Conservation (phyloP, 495 filamentous ascomycete species). For the Hypomontagnella monticulosa region DNA sequence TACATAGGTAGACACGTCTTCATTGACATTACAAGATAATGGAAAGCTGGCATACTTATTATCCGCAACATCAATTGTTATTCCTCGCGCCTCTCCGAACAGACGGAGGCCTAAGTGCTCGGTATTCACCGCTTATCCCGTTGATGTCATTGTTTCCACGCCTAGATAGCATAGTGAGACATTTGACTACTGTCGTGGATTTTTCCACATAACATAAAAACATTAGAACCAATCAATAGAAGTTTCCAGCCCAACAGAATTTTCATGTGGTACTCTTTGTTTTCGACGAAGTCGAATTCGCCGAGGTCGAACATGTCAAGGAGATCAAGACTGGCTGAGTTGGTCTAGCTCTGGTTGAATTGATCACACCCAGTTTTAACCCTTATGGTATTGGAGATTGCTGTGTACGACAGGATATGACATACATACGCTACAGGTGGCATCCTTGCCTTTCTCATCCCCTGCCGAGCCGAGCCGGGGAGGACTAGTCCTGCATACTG, state of each 20-base stretch:
- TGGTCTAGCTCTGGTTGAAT: neutral
- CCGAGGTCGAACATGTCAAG: neutral
- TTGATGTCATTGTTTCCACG: conserved; percentile 7
- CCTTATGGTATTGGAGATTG: neutral
- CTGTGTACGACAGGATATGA: conserved; percentile 5
- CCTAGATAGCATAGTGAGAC: neutral
- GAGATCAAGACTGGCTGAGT: neutral
- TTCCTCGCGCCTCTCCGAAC: no score
- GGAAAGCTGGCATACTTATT: neutral
- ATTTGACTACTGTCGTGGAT: no score
- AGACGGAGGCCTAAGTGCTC: neutral
- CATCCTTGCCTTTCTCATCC: conserved; percentile 11
- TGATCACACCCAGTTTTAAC: neutral
- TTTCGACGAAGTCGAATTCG: no score
- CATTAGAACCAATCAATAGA: no score
- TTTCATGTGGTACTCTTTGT: no score
- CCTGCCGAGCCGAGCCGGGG: conserved; percentile 32
- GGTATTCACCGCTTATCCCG: neutral
- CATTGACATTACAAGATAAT: no score
- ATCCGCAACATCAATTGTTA: no score
- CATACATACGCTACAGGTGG: neutral
- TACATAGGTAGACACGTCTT: no score
- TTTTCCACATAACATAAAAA: no score
- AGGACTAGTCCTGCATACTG: conserved; percentile 17
- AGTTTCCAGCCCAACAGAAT: no score